Percentiles rank a stretch among this genome's conserved stretches.
These are phyloP conservation scores for Cruciata laevipes DNA, from an alignment of 257 asterid species.

Conservation along the genomic window DNA sequence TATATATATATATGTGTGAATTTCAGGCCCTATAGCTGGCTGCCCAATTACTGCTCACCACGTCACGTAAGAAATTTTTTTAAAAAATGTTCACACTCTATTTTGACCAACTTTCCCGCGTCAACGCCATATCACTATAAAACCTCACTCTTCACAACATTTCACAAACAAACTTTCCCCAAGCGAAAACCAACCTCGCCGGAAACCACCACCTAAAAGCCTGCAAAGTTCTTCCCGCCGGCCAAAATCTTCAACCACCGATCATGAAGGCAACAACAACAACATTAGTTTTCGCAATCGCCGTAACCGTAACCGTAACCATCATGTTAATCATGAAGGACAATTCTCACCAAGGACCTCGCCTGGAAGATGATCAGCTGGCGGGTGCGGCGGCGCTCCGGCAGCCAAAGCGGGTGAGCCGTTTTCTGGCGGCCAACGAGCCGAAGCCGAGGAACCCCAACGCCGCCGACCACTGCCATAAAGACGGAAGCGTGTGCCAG, in stretches of 20 bases:
- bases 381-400: neutral
- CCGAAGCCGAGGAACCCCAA: constrained; percentile 18
- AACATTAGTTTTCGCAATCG: constrained; percentile 20
- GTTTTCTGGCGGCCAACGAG: constrained; percentile 23
- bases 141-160: constrained; percentile 8
- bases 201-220: neutral
- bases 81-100: neutral
- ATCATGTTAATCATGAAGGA: constrained; percentile 3
- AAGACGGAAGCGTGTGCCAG: constrained; percentile 24
- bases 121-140: constrained; percentile 13
- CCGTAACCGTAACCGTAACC: constrained; percentile 30
- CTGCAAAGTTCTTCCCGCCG: neutral
- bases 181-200: neutral
- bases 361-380: neutral
- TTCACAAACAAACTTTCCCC: neutral
- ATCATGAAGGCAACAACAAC: constrained; percentile 34
- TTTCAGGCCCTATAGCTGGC: too few species aligned
- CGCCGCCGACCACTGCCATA: constrained; percentile 27
- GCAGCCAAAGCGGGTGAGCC: constrained; percentile 19
- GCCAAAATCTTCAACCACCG: neutral
- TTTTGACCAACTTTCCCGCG: constrained; percentile 15
- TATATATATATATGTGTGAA: too few species aligned
- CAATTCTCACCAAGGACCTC: neutral
- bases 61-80: neutral
- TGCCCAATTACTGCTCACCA: neutral